Conservation (phyloP, 1,139 yeast genomes). For the Geotrichum klebahnii region DNA sequence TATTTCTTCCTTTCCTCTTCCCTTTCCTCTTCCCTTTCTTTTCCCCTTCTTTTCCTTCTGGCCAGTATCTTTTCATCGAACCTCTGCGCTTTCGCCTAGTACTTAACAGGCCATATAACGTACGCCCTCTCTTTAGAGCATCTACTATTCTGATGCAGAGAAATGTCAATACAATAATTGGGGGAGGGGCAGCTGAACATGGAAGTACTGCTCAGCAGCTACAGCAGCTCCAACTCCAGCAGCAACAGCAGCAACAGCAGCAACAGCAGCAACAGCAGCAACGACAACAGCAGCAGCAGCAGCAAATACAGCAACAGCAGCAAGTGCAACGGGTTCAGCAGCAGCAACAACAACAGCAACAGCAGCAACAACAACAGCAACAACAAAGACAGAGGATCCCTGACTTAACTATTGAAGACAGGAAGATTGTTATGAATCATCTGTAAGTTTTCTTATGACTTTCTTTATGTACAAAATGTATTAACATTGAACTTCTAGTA, state of each 20-base stretch:
- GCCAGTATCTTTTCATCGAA: background rate
- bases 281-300: background rate
- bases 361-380: constrained; percentile 8
- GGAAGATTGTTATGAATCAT: background rate
- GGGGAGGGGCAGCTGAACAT: background rate
- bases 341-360: constrained; percentile 7
- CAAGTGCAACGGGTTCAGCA: constrained; percentile 3
- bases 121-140: background rate
- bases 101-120: background rate
- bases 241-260: constrained; percentile 8
- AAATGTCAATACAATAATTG: background rate
- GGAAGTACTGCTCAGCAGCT: background rate
- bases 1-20: background rate
- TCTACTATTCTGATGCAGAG: background rate
- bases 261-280: constrained; percentile 11
- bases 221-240: constrained; percentile 5
- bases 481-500: background rate
- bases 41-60: background rate
- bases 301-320: no score
- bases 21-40: background rate
- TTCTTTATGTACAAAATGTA: background rate
- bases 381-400: constrained; percentile 1
- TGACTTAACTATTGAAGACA: constrained; percentile 4
- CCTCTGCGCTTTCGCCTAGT: background rate
- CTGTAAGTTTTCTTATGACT: background rate